These are phyloP conservation scores for Lasiodiplodia citricola DNA, from an alignment of 2,329 filamentous ascomycete species.

Conservation along the genomic window DNA sequence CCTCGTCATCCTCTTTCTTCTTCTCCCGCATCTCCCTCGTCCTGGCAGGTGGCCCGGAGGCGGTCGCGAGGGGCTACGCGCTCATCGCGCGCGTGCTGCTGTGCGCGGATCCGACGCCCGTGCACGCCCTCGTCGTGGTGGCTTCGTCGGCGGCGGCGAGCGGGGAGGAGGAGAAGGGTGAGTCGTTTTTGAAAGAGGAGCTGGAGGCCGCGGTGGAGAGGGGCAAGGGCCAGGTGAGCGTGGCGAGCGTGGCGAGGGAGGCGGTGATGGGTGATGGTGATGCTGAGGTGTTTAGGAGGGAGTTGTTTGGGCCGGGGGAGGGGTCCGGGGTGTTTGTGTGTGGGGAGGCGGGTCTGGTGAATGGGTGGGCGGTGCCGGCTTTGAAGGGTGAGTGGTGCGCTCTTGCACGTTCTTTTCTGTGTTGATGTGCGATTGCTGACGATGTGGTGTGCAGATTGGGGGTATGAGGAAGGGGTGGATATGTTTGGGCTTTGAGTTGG, in stretches of 20 bases:
- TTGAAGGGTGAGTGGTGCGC: slow-evolving; percentile 39
- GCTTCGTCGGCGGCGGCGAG: slow-evolving; percentile 44
- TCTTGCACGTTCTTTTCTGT: slow-evolving; percentile 1
- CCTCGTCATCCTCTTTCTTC: slow-evolving; percentile 36
- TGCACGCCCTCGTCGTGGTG: slow-evolving; percentile 49
- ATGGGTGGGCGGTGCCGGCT: slow-evolving; percentile 57
- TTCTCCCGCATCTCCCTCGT: slow-evolving; percentile 56
- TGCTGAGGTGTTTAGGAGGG: slow-evolving; percentile 47
- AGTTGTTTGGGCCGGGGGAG: slow-evolving; percentile 50
- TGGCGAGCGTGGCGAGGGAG: slow-evolving; percentile 57
- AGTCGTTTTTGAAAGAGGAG: slow-evolving; percentile 49
- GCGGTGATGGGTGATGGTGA: slow-evolving; percentile 54
- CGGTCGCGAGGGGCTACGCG: slow-evolving; percentile 59
- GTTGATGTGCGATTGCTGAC: slow-evolving; percentile 13
- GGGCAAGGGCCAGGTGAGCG: slow-evolving; percentile 47
- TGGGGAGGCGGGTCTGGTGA: slow-evolving; percentile 58
- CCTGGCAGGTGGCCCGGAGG: slow-evolving; percentile 55
- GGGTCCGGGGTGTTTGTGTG: slow-evolving; percentile 55
- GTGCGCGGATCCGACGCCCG: slow-evolving; percentile 43
- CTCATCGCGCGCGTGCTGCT: slow-evolving; percentile 53
- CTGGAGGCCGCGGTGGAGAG: slow-evolving; percentile 48
- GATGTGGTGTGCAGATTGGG: slow-evolving; percentile 41
- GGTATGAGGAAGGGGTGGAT: slow-evolving; percentile 53
- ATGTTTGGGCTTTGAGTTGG: slow-evolving; percentile 38
- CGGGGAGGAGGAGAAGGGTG: slow-evolving; percentile 47